These are phyloP conservation scores for Penicillium brasilianum DNA, from an alignment of 2,329 filamentous ascomycete genomes.

Conservation along the genomic window DNA sequence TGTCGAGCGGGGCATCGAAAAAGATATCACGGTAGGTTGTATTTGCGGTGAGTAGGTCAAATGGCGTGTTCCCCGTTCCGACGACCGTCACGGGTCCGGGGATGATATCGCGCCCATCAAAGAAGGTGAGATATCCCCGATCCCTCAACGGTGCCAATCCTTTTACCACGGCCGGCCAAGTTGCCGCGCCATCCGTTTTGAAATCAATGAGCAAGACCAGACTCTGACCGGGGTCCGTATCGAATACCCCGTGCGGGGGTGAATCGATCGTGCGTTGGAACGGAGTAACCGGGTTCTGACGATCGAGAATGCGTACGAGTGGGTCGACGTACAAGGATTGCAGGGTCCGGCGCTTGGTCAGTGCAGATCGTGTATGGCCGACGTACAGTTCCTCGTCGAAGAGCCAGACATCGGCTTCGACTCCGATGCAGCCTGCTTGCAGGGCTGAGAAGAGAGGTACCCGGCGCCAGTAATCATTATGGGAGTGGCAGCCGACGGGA, in stretches of 20 bases:
- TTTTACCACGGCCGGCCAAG: conserved; percentile 44
- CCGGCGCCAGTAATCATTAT: conserved; percentile 64
- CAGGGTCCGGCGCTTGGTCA: conserved; percentile 56
- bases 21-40: conserved; percentile 59
- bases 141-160: conserved; percentile 56
- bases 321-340: conserved; percentile 60
- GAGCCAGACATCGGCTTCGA: conserved; percentile 64
- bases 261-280: conserved; percentile 39
- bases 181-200: conserved; percentile 47
- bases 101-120: conserved; percentile 50
- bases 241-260: conserved; percentile 56
- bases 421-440: conserved; percentile 58
- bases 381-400: conserved; percentile 60
- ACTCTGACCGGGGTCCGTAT: conserved; percentile 54
- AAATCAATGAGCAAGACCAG: conserved; percentile 61
- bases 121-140: conserved; percentile 57
- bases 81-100: conserved; percentile 59
- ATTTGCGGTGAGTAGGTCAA: conserved; percentile 53
- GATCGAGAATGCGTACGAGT: conserved; percentile 54
- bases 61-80: conserved; percentile 60
- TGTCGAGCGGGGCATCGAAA: conserved; percentile 59
- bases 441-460: conserved; percentile 62
- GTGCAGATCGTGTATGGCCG: conserved; percentile 56
- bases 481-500: conserved; percentile 60
- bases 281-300: conserved; percentile 52